Evolutionary conservation across 2,329 filamentous ascomycete genomes (phyloP), one percentile per base, ranked within the genome.

Genomic region (Fusarium sp.): DNA sequence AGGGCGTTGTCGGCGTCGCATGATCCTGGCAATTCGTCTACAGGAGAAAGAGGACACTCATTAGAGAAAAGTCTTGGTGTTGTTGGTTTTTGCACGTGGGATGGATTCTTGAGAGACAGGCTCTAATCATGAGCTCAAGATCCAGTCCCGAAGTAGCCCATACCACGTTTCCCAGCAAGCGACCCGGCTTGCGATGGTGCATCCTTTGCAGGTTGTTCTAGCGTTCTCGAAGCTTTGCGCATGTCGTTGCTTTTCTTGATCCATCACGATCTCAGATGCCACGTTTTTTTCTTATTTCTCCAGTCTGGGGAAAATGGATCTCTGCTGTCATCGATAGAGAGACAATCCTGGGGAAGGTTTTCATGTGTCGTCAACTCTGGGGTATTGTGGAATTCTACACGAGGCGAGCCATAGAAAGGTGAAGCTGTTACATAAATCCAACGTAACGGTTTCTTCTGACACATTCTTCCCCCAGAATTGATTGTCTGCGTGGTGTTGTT

Each of bases 371-470:
- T 59, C 8, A 1, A 67, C 48, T 73, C 76, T 73, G 76, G 76
- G 71, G 76, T 69, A 76, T 67, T 68, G 69, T 73, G 68, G 68
- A 62, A 71, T 64, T 48, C 24, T 9, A 18, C 16, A 13, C 60
- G 57, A n/a, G 59, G 65, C 63, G 68, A 71, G 57, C 76, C 76
- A 78, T 69, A 67, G 65, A 77, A 76, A 68, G 39, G 9, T 16
- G 14, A 74, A 71, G 69, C 37, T 35, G 76, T 78, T 78, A 78
- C 73, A 76, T 78, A 77, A 77, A 72, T 24, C 22, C 56, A 62
- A 78, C 74, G 76, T 78, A 78, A 78, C 45, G 67, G 54, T 69
- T 71, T 77, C 64, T 31, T 8, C 18, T 39, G 39, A 31, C 61
- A 41, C 20, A 27, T 65, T 64, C 18, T 39, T 48, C 18, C 63